Evolutionary conservation across 2,329 filamentous ascomycete species (phyloP), one percentile per base, ranked within the genome.

Genomic region (Colletotrichum higginsianum): DNA sequence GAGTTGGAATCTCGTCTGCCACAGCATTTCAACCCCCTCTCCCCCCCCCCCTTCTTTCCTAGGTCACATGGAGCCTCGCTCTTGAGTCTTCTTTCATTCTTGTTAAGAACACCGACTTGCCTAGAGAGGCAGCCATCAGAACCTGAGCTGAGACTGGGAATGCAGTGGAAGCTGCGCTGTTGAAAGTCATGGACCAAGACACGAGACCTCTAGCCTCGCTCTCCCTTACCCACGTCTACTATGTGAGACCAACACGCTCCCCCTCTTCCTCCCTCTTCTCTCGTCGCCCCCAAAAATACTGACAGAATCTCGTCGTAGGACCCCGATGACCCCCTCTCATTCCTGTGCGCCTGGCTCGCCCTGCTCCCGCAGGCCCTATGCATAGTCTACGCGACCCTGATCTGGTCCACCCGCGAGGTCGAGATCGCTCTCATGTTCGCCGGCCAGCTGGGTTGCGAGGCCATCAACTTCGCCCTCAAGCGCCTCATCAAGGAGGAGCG

Each of bases 201-300:
- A 75, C 81, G 30, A 79, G 79, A 49, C 91, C 93, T 50, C 86
- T 98, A 68, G 94, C 95, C 62, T 98, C 96, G 30, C 89, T 99
- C 73, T 98, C 96, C 62, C 85, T 99, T 76, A 98, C 96, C 13
- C 96, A 98, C 84, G 95, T 98, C 76, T 94, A 96, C 86, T 98
- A 98, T 87, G 95, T 72, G 52, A 66, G 63, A 60, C 52, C 53
- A 47, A 18, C 26, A 40, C 52, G 94, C 94, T 98, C 84, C 7
- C 95, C 96, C 6, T 83, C 90, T 73, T 96, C 98, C 83, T 89
- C 88, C 65, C 71, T 98, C 77, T 98, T 96, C 80, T 94, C 58
- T 98, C 80, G 94, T 58, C 98, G 94, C 81, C 13, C n/a, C 62
- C 53, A 42, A 5, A 71, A 35, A 26, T 12, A 67, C 42, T 58